Conservation (phyloP, 1,139 yeast genomes). For the Zhuliangozyma blackwelliae region DNA sequence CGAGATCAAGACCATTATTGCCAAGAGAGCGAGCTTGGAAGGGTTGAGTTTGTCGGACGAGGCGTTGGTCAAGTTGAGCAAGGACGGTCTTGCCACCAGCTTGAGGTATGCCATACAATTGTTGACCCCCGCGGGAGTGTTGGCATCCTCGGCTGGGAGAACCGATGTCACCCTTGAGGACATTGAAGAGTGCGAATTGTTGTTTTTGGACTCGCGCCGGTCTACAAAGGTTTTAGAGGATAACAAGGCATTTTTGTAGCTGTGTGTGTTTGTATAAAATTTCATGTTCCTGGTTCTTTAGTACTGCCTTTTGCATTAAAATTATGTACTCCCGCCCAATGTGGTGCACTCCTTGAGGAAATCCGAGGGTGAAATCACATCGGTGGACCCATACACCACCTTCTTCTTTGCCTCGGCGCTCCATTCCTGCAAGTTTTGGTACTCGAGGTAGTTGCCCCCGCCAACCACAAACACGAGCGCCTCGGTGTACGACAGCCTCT, state of each 20-base stretch:
- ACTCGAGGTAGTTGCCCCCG: slow-evolving; percentile 93
- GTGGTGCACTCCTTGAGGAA: slow-evolving; percentile 70
- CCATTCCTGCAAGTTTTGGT: slow-evolving; percentile 93
- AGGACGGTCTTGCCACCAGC: slow-evolving; percentile 69
- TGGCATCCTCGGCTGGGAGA: slow-evolving; percentile 72
- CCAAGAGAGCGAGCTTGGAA: slow-evolving; percentile 77
- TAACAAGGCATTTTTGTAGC: slow-evolving; percentile 42
- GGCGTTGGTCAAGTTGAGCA: slow-evolving; percentile 71
- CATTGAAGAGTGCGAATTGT: slow-evolving; percentile 77
- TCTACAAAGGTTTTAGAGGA: slow-evolving; percentile 73
- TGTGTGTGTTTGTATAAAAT: too few relatives aligned
- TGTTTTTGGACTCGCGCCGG: slow-evolving; percentile 86
- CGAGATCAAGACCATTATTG: slow-evolving; percentile 77
- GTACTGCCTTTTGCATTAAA: neutral
- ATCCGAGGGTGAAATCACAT: slow-evolving; percentile 68
- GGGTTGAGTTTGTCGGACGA: slow-evolving; percentile 57
- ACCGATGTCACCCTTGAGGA: slow-evolving; percentile 65
- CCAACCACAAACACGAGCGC: slow-evolving; percentile 91
- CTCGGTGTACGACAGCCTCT: slow-evolving; percentile 74
- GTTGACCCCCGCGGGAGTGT: slow-evolving; percentile 83
- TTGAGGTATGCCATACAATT: slow-evolving; percentile 89
- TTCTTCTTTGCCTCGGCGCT: slow-evolving; percentile 27
- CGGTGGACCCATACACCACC: slow-evolving; percentile 86
- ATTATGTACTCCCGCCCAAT: slow-evolving; percentile 34
- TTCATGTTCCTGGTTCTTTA: too few relatives aligned